phyloP scores from a whole-genome alignment of 306 rosid species.

The Pueraria montana region DNA sequence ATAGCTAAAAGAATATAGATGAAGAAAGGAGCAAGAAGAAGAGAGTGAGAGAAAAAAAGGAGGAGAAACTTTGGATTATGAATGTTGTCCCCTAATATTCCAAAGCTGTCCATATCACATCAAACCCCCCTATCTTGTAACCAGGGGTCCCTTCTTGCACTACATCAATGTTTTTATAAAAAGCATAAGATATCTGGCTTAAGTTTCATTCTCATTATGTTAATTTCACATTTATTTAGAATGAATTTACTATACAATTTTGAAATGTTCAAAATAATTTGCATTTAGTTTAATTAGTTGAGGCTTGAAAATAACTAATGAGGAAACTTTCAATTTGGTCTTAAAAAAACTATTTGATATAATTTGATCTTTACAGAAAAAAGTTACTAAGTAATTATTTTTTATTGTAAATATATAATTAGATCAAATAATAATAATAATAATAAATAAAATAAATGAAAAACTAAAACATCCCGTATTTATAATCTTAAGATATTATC shows the following conservation, averaged over 20 bases:
- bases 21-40: constrained; percentile 48
- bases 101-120: constrained; percentile 76
- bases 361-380: neutral
- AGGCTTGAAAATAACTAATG: neutral
- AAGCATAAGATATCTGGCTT: neutral
- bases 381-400: neutral
- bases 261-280: neutral
- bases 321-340: neutral
- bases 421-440: no score
- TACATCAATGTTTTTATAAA: neutral
- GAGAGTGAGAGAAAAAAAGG: constrained; percentile 53
- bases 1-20: constrained; percentile 58
- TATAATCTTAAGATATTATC: no score
- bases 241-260: neutral
- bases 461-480: no score
- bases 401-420: no score
- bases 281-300: neutral
- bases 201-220: constrained; percentile 28
- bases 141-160: constrained; percentile 61
- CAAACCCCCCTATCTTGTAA: constrained; percentile 50
- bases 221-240: neutral
- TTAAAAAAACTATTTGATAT: no score
- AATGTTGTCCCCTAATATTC: constrained; percentile 88
- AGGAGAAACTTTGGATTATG: constrained; percentile 68
- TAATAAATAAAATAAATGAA: no score